Conservation (phyloP, 345 rosid genomes). For the Psidium friedrichsthalianum region DNA sequence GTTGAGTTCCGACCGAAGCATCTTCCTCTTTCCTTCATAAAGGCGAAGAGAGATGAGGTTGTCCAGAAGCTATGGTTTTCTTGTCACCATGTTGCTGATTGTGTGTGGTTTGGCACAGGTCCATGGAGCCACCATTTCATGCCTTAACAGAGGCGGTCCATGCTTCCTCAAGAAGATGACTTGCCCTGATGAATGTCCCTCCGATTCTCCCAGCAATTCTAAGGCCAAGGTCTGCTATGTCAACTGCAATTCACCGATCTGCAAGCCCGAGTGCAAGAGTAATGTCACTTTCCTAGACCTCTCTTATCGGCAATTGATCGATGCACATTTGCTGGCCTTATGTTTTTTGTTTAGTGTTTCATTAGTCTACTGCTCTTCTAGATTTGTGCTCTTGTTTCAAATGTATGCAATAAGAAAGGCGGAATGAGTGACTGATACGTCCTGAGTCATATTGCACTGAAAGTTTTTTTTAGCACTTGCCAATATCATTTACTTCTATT, state of each 20-base stretch:
- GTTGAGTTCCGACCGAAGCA: not conserved
- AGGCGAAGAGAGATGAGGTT: not conserved
- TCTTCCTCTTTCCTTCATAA: not conserved
- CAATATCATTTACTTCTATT: not conserved
- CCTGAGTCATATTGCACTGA: not conserved
- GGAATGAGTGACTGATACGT: not conserved
- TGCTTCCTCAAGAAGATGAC: conserved; percentile 6
- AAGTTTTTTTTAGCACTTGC: not conserved
- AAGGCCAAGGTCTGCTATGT: not conserved
- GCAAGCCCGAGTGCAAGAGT: not conserved
- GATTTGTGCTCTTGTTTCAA: not conserved
- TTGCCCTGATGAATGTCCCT: conserved; percentile 28
- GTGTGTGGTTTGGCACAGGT: conserved; percentile 2
- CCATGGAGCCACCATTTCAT: conserved; percentile 2
- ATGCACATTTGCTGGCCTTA: conserved; percentile 6
- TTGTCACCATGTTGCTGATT: conserved; percentile 1
- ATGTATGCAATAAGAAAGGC: not conserved
- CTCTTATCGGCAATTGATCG: conserved; percentile 3
- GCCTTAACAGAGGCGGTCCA: not conserved
- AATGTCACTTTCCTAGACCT: not conserved
- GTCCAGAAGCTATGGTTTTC: not conserved
- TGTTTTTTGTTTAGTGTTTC: not conserved
- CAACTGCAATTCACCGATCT: not conserved
- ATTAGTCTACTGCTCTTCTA: not conserved
- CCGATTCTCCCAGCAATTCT: not conserved